Evolutionary conservation across 1,284 basidiomycete genomes (phyloP).

Genomic region (Omphalotus olearius): DNA sequence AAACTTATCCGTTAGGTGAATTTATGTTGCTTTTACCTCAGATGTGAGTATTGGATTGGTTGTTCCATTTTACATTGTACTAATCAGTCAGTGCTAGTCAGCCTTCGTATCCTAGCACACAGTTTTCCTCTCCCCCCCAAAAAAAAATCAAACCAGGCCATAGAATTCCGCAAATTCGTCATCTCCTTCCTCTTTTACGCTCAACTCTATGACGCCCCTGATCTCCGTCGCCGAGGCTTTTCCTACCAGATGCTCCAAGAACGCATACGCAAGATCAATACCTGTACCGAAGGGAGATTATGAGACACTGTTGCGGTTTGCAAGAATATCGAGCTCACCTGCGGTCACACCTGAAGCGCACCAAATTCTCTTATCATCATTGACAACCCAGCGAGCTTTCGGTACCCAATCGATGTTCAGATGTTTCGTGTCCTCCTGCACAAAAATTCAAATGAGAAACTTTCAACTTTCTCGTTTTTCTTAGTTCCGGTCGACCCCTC

Average conservation of each 20-base stretch:
- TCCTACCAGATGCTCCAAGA: constrained; percentile 31
- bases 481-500: neutral
- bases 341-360: constrained; percentile 35
- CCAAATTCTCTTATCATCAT: constrained; percentile 32
- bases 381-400: constrained; percentile 34
- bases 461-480: no score
- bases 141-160: constrained; percentile 21
- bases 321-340: constrained; percentile 17
- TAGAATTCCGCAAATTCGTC: constrained; percentile 32
- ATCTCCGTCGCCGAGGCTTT: constrained; percentile 20
- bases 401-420: constrained; percentile 27
- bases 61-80: no score
- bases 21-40: no score
- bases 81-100: no score
- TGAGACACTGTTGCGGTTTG: neutral
- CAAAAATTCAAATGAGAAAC: neutral
- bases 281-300: constrained; percentile 21
- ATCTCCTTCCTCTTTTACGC: constrained; percentile 22
- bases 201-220: constrained; percentile 27
- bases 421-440: constrained; percentile 21
- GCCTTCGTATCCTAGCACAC: no score
- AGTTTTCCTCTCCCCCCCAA: no score
- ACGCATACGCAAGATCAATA: constrained; percentile 31
- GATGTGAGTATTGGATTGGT: no score
- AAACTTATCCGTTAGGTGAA: no score